These are phyloP conservation scores for Triticum timopheevii DNA, from an alignment of 176 grass and related monocot species.

Conservation along the genomic window DNA sequence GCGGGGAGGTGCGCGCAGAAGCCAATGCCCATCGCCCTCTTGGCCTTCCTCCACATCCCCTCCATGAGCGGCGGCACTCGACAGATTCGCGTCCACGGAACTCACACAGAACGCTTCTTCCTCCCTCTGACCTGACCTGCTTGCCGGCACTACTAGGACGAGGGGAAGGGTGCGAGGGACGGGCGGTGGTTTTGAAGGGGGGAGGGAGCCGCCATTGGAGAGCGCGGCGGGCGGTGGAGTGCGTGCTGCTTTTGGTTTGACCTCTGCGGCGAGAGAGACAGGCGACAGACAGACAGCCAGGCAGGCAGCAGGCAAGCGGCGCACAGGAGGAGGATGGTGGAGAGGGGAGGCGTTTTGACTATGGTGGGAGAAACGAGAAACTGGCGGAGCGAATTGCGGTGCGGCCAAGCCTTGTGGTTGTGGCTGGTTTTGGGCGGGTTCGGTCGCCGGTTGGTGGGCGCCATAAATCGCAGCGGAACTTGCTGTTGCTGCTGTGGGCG, in stretches of 20 bases:
- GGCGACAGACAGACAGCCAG: neutral
- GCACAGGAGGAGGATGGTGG: neutral
- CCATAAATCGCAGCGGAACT: slow-evolving; percentile 4
- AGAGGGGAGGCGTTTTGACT: slow-evolving; percentile 14
- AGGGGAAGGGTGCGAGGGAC: neutral
- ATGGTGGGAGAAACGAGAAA: neutral
- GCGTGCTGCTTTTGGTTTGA: slow-evolving; percentile 53
- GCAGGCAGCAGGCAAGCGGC: neutral
- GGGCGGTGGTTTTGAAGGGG: slow-evolving; percentile 37
- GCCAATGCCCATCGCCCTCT: slow-evolving; percentile 58
- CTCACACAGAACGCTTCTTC: neutral
- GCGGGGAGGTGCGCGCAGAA: slow-evolving; percentile 63
- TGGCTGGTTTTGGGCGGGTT: neutral
- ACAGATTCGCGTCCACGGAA: neutral
- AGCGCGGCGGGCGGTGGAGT: slow-evolving; percentile 27
- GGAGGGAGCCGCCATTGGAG: slow-evolving; percentile 39
- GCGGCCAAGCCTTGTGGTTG: neutral
- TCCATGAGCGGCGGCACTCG: slow-evolving; percentile 39
- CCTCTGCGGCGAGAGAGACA: slow-evolving; percentile 37
- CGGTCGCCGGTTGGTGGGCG: slow-evolving; percentile 38
- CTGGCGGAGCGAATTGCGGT: neutral
- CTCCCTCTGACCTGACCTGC: neutral
- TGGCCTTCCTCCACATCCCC: slow-evolving; percentile 79
- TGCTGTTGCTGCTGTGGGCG: too few species aligned
- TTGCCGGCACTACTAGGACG: too few species aligned